phyloP scores from a whole-genome alignment of 441 rosid species.

The Omphalea diandra region DNA sequence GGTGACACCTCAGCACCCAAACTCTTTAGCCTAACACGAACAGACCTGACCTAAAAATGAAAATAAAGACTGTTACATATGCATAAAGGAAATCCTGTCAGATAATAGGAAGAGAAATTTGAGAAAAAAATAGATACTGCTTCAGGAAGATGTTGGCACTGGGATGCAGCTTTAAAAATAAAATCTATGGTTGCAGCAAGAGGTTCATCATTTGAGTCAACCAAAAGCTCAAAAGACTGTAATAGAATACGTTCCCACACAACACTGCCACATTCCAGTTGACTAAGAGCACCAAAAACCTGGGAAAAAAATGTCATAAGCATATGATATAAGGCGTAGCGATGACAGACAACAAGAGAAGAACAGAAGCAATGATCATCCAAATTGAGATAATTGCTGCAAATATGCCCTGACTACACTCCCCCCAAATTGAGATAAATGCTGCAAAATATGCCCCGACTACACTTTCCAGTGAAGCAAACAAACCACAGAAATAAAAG shows the following conservation, averaged over 20 bases:
- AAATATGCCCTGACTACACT: slow-evolving; percentile 16
- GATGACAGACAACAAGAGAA: neutral
- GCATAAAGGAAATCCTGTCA: slow-evolving; percentile 8
- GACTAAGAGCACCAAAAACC: slow-evolving; percentile 90
- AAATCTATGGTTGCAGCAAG: slow-evolving; percentile 86
- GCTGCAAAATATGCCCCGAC: slow-evolving; percentile 11
- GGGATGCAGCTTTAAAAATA: slow-evolving; percentile 84
- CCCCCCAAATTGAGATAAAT: slow-evolving; percentile 21
- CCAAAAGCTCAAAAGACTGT: slow-evolving; percentile 73
- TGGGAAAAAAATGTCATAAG: slow-evolving; percentile 32
- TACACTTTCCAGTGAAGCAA: neutral
- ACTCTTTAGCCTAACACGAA: slow-evolving; percentile 78
- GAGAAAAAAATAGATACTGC: slow-evolving; percentile 57
- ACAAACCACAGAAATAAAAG: slow-evolving; percentile 11
- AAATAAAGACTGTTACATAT: slow-evolving; percentile 22
- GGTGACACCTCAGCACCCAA: slow-evolving; percentile 83
- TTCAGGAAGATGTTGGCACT: slow-evolving; percentile 90
- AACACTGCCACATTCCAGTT: slow-evolving; percentile 82
- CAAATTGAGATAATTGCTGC: slow-evolving; percentile 19
- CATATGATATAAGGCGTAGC: slow-evolving; percentile 4
- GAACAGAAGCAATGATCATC: slow-evolving; percentile 1
- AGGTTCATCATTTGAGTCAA: slow-evolving; percentile 71
- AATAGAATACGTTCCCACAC: slow-evolving; percentile 80
- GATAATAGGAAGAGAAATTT: slow-evolving; percentile 13
- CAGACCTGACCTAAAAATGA: slow-evolving; percentile 70